phyloP scores from a whole-genome alignment of 148 eudicot species.

The Chenopodium suecicum region DNA sequence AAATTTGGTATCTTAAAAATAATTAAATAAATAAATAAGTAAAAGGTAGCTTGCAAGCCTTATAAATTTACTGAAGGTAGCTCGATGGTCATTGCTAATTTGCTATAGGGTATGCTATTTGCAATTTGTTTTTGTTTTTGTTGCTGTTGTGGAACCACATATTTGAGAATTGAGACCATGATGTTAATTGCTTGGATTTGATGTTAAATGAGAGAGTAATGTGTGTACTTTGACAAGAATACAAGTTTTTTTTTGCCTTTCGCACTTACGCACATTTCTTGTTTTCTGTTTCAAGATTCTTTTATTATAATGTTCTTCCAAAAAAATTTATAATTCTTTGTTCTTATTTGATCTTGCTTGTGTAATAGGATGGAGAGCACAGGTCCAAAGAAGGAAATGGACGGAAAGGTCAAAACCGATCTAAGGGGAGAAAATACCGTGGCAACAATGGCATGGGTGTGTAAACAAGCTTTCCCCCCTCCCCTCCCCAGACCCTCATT shows the following conservation, averaged over 20 bases:
- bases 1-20: background rate
- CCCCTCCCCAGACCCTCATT: background rate
- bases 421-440: conserved; percentile 51
- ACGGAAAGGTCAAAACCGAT: conserved; percentile 47
- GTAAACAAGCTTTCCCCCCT: background rate
- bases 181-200: background rate
- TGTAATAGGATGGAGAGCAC: conserved; percentile 47
- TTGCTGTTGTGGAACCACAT: background rate
- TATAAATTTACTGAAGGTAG: too few species aligned
- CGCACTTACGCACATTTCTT: background rate
- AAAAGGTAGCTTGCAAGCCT: background rate
- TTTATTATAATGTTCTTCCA: background rate
- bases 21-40: too few species aligned
- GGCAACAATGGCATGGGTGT: conserved; percentile 64
- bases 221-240: background rate
- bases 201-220: background rate
- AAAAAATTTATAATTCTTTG: too few species aligned
- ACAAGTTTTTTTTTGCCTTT: background rate
- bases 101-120: background rate
- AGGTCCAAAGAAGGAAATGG: conserved; percentile 47
- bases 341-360: background rate
- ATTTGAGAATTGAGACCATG: background rate
- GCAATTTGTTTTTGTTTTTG: background rate
- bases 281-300: background rate
- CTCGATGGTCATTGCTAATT: background rate